Evolutionary conservation across 805 yeast genomes (phyloP).

Genomic region (Sungouiella blattae): DNA sequence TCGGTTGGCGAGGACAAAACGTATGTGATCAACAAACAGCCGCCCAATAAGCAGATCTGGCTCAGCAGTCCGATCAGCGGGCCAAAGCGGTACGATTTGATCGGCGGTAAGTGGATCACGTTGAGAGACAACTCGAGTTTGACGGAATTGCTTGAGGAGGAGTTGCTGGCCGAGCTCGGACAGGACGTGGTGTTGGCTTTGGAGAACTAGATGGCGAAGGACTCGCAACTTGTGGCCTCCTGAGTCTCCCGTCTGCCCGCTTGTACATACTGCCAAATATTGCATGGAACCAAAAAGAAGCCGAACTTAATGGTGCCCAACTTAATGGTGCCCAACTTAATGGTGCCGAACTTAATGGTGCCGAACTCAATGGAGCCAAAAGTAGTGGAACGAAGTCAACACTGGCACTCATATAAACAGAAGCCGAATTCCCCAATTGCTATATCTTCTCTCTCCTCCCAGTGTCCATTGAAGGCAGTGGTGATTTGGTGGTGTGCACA

Average conservation of each 20-base stretch:
- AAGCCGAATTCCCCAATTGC: too few relatives aligned
- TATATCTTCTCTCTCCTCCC: too few relatives aligned
- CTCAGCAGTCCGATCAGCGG: slow-evolving; percentile 90
- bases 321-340: too few relatives aligned
- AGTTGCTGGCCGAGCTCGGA: slow-evolving; percentile 28
- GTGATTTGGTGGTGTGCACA: too few relatives aligned
- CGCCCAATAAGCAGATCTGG: slow-evolving; percentile 97
- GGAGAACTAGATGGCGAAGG: slow-evolving; percentile 2
- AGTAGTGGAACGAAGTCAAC: too few relatives aligned
- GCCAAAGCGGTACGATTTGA: slow-evolving; percentile 70
- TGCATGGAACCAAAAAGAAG: neutral
- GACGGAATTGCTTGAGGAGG: slow-evolving; percentile 32
- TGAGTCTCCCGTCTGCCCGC: neutral
- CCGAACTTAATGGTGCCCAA: too few relatives aligned
- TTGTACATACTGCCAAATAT: neutral
- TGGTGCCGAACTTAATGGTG: too few relatives aligned
- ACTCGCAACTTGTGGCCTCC: neutral
- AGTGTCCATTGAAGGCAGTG: too few relatives aligned
- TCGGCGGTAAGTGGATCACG: slow-evolving; percentile 75
- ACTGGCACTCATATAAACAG: too few relatives aligned
- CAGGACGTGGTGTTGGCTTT: slow-evolving; percentile 13
- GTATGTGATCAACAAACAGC: slow-evolving; percentile 93
- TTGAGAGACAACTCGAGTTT: slow-evolving; percentile 54
- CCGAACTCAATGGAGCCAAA: too few relatives aligned
- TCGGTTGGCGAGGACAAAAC: slow-evolving; percentile 70